Evolutionary conservation across 2,329 filamentous ascomycete species (phyloP), one percentile per base, ranked within the genome.

Genomic region (Cytospora chrysosperma): DNA sequence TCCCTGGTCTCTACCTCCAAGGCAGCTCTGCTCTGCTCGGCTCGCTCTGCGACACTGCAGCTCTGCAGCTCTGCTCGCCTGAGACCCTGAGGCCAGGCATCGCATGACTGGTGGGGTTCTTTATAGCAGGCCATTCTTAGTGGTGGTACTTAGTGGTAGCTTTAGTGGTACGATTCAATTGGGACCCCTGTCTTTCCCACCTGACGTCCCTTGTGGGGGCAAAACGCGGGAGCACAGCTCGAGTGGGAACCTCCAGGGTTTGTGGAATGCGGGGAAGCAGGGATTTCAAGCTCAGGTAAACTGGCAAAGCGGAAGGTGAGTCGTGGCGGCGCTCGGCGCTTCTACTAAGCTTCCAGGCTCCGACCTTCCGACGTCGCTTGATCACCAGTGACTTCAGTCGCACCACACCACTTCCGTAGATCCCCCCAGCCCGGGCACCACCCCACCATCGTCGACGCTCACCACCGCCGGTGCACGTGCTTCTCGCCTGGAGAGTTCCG

Each of bases 141-240:
- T n/a, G n/a, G n/a, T n/a, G n/a, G n/a, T n/a, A n/a, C 61, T 55
- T 50, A 59, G 54, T 62, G 60, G 54, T 40, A 56, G n/a, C n/a
- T 47, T 12, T 24, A 63, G 55, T 63, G 61, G 61, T 58, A 58
- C 50, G 61, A 63, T 58, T 28, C 19, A 40, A 34, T 40, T 34
- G 47, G 49, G 49, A 53, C 61, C 54, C 61, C 55, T 58, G 51
- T 50, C 47, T 34, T 7, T 2, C 13, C n/a, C 24, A 34, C 24
- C 53, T 56, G 59, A 50, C 43, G 30, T 47, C 59, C 27, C 6
- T 37, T 56, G 53, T 56, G 53, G 53, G 52, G 53, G n/a, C 43
- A 21, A 24, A 47, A 47, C 43, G 43, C 43, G 43, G 43, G 56
- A 32, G 37, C n/a, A n/a, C n/a, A 30, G 47, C 58, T 47, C 50